These are phyloP conservation scores for Boletus vermiculosoides DNA, from an alignment of 768 basidiomycete genomes.

Conservation along the genomic window DNA sequence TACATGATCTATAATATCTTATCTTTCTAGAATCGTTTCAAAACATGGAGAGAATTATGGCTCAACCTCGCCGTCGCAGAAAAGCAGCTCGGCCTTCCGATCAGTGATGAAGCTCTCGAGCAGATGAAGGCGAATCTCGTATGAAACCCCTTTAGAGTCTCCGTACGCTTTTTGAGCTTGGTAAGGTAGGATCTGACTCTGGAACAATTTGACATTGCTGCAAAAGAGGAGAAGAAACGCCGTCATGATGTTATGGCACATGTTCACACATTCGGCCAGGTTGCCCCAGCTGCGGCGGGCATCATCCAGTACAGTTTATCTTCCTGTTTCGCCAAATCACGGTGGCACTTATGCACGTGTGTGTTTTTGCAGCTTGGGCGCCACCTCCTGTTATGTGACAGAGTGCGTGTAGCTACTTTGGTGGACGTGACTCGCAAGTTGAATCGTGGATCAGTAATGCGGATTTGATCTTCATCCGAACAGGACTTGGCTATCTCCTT, in stretches of 20 bases:
- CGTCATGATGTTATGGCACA: slow-evolving; percentile 99
- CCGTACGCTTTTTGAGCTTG: slow-evolving; percentile 5
- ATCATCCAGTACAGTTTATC: slow-evolving; percentile 78
- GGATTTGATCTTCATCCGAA: slow-evolving; percentile 94
- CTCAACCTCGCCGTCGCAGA: slow-evolving; percentile 95
- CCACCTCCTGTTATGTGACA: slow-evolving; percentile 98
- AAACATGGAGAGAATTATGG: slow-evolving; percentile 95
- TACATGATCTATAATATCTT: background rate
- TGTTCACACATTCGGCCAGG: slow-evolving; percentile 93
- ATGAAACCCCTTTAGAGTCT: background rate
- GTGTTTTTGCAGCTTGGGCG: slow-evolving; percentile 64
- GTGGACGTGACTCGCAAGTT: slow-evolving; percentile 8
- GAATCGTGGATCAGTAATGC: slow-evolving; percentile 68
- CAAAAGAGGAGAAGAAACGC: slow-evolving; percentile 93
- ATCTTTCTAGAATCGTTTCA: slow-evolving; percentile 76
- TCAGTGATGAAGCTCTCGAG: slow-evolving; percentile 85
- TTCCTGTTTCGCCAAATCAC: slow-evolving; percentile 7
- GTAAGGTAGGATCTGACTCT: slow-evolving; percentile 70
- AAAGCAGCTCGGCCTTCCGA: slow-evolving; percentile 89
- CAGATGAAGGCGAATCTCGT: slow-evolving; percentile 96
- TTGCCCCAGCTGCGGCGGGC: slow-evolving; percentile 92
- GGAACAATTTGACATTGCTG: slow-evolving; percentile 89
- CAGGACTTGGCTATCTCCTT: slow-evolving; percentile 80
- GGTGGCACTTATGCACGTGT: slow-evolving; percentile 10
- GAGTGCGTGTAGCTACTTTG: slow-evolving; percentile 58